Conservation (phyloP, 768 basidiomycete species). For the Tephrocybe sp. region DNA sequence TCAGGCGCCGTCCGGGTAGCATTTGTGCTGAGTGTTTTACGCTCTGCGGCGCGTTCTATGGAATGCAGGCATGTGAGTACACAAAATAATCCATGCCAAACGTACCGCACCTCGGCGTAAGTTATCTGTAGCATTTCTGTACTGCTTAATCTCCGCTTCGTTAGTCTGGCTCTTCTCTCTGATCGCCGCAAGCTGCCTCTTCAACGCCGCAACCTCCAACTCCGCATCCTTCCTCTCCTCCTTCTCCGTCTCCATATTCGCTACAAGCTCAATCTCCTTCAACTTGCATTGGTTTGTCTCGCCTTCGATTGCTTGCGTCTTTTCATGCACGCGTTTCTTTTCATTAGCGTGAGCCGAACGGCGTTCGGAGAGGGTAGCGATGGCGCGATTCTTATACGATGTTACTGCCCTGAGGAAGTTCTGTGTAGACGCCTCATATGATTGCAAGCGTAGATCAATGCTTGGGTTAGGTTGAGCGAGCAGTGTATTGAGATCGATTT, state of each 20-base stretch:
- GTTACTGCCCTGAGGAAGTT: constrained; percentile 73
- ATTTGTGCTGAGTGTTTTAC: constrained; percentile 48
- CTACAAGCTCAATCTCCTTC: constrained; percentile 74
- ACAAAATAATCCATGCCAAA: not conserved
- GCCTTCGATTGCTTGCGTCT: constrained; percentile 55
- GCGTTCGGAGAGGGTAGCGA: constrained; percentile 65
- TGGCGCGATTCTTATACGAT: constrained; percentile 69
- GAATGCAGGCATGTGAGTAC: not conserved
- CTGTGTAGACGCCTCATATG: constrained; percentile 62
- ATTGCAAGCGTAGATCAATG: constrained; percentile 60
- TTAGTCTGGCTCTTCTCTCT: constrained; percentile 56
- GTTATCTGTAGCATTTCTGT: constrained; percentile 57
- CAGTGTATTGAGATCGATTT: constrained; percentile 59
- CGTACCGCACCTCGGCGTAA: constrained; percentile 57
- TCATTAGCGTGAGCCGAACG: constrained; percentile 58
- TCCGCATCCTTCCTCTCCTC: constrained; percentile 74
- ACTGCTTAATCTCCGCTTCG: constrained; percentile 72
- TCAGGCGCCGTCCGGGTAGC: constrained; percentile 54
- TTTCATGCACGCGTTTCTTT: constrained; percentile 62
- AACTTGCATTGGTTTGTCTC: constrained; percentile 77
- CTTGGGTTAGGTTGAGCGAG: constrained; percentile 53
- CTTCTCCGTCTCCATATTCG: constrained; percentile 69
- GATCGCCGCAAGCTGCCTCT: constrained; percentile 63
- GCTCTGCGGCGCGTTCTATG: constrained; percentile 69
- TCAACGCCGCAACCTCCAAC: constrained; percentile 53